phyloP scores from a whole-genome alignment of 176 grass and related monocot species.

The Eragrostis curvula region DNA sequence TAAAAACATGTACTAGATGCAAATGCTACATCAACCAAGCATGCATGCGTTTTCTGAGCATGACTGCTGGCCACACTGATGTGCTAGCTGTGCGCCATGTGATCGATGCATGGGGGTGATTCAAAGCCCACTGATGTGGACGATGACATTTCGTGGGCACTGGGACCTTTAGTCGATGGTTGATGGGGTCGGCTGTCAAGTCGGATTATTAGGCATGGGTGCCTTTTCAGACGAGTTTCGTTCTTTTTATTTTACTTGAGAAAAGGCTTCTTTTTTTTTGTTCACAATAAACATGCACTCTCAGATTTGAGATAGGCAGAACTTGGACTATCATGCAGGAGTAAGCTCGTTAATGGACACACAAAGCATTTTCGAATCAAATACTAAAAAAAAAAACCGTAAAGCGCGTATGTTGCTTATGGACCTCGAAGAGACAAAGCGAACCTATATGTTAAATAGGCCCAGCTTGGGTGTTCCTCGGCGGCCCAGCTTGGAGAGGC shows the following conservation, averaged over 20 bases:
- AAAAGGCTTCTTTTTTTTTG: background rate
- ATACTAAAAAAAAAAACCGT: too few species aligned
- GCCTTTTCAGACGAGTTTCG: background rate
- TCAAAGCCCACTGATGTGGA: constrained; percentile 8
- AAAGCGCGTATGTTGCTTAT: too few species aligned
- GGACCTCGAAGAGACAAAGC: too few species aligned
- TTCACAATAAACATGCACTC: background rate
- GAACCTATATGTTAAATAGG: too few species aligned
- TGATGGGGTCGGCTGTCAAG: constrained; percentile 3
- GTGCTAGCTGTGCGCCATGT: constrained; percentile 29
- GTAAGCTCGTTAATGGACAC: too few species aligned
- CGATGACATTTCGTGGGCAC: constrained; percentile 25
- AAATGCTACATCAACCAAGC: background rate
- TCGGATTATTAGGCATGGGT: background rate
- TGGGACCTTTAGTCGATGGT: background rate
- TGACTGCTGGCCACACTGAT: background rate
- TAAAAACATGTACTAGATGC: background rate
- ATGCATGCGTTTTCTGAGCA: background rate
- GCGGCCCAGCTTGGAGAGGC: too few species aligned
- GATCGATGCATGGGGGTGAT: background rate
- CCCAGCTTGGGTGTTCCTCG: too few species aligned
- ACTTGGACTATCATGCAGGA: too few species aligned
- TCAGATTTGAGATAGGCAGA: too few species aligned
- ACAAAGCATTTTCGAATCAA: too few species aligned
- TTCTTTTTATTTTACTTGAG: background rate